Conservation (phyloP, 2,329 filamentous ascomycete genomes). For the Xylariaceae sp. region DNA sequence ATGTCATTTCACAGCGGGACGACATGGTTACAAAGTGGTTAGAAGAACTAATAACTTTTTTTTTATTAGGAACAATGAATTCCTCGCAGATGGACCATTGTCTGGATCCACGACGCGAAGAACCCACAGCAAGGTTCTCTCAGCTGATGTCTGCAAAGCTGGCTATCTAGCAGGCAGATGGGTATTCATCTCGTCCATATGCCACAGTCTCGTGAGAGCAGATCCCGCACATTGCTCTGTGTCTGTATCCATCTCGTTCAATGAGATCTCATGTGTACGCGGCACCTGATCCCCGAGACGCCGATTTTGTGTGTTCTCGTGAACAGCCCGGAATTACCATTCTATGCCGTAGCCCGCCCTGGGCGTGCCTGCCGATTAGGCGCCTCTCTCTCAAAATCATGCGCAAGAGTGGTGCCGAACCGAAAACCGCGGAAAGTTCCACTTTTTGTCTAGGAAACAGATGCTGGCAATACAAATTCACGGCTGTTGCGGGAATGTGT, state of each 20-base stretch:
- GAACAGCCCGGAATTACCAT: conserved; percentile 32
- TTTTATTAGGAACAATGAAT: conserved; percentile 42
- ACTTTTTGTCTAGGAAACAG: conserved; percentile 58
- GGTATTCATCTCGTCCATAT: conserved; percentile 29
- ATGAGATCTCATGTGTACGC: conserved; percentile 23
- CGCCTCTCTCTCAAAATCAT: conserved; percentile 24
- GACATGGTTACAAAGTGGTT: not conserved
- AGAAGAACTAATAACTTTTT: conserved; percentile 23
- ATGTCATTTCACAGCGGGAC: not conserved
- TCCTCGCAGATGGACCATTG: conserved; percentile 35
- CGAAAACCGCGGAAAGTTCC: conserved; percentile 58
- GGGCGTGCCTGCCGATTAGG: conserved; percentile 10
- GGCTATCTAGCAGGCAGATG: conserved; percentile 30
- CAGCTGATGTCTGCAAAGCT: conserved; percentile 31
- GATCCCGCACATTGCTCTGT: conserved; percentile 25
- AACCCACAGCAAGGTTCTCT: conserved; percentile 32
- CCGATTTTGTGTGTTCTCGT: conserved; percentile 25
- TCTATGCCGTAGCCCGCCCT: conserved; percentile 32
- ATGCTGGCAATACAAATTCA: conserved; percentile 32
- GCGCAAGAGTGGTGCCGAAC: conserved; percentile 32
- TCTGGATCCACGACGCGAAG: conserved; percentile 32
- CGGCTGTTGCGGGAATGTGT: conserved; percentile 28
- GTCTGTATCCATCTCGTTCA: conserved; percentile 11
- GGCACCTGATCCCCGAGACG: conserved; percentile 32
- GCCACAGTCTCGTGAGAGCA: conserved; percentile 27